Base-by-base conservation (phyloP, 1,284 basidiomycete genomes). In the Uromyces viciae-fabae region DNA sequence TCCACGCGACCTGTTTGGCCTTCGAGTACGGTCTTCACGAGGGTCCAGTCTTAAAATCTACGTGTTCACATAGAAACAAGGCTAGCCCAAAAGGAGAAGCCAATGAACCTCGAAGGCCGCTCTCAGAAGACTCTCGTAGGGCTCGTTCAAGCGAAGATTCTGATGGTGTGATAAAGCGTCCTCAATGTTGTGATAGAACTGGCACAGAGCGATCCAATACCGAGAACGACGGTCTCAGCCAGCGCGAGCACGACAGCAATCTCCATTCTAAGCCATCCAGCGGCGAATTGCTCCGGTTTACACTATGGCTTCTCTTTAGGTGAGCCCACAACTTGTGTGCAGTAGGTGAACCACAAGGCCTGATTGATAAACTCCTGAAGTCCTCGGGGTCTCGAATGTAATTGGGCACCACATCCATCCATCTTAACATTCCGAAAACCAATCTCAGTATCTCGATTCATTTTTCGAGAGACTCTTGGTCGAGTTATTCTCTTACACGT, bases 251-350 rank as follows among this genome's bases (percentile, higher is more conserved):
- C n/a, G 14, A 25, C 33, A 22, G 28, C n/a, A n/a, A n/a, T n/a
- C n/a, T n/a, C n/a, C n/a, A n/a, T n/a, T n/a, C 22, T 17, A 72
- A 33, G 49, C 69, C 69, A 54, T 54, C 69, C 4, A 72, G 46
- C 7, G 69, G 69, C 3, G 77, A 72, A 28, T 52, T 68, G 22
- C 33, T 80, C 25, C 36, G 68, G 42, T 80, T 80, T 52, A 36
- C 58, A 25, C n/a, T 80, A 36, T 73, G 77, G 77, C 49, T 80
- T 43, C 52, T 80, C 28, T 80, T 80, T 33, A 71, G 73, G 73
- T 75, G 46, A 36, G 73, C 36, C 28, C 43, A 68, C 28, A 42
- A 69, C 38, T 69, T 72, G 40, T 72, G 19, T 28, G 64, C 38
- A 52, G 42, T 25, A 54, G 46, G 33, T n/a, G n/a, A 31, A 49